Conservation (phyloP, 2,329 filamentous ascomycete genomes). For the Fusarium circinatum region DNA sequence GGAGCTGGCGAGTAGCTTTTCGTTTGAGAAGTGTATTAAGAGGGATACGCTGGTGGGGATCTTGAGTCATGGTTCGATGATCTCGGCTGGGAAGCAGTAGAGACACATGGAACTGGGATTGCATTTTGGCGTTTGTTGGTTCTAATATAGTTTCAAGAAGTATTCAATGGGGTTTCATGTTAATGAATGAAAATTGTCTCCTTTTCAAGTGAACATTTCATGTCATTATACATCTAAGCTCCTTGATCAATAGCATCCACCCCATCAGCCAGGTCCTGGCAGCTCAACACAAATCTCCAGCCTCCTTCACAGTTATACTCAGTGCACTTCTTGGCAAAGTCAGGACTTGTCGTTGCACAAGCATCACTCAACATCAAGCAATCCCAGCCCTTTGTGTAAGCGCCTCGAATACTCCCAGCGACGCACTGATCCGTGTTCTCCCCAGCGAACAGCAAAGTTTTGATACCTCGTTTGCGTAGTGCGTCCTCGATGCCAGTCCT, state of each 20-base stretch:
- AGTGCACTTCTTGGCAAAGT: neutral
- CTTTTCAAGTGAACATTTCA: accelerated
- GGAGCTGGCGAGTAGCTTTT: constrained; percentile 61
- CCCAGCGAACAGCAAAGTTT: neutral
- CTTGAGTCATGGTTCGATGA: constrained; percentile 46
- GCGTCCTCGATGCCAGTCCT: accelerated
- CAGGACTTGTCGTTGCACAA: neutral
- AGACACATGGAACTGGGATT: accelerated
- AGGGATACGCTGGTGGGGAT: constrained; percentile 63
- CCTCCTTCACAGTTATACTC: neutral
- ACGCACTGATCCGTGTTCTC: neutral
- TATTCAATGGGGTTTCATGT: accelerated
- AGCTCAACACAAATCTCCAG: neutral
- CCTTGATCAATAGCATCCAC: neutral
- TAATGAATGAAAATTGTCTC: accelerated
- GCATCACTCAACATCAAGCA: neutral
- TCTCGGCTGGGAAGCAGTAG: neutral
- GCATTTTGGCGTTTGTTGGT: neutral
- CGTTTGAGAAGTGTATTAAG: constrained; percentile 63
- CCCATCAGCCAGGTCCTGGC: neutral
- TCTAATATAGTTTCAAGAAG: accelerated
- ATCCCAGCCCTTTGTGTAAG: neutral
- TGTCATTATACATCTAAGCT: accelerated
- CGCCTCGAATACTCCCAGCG: neutral
- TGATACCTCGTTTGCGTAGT: neutral